Evolutionary conservation across 345 rosid species (phyloP), one percentile per base, ranked within the genome.

Genomic region (Citrus unshiu): DNA sequence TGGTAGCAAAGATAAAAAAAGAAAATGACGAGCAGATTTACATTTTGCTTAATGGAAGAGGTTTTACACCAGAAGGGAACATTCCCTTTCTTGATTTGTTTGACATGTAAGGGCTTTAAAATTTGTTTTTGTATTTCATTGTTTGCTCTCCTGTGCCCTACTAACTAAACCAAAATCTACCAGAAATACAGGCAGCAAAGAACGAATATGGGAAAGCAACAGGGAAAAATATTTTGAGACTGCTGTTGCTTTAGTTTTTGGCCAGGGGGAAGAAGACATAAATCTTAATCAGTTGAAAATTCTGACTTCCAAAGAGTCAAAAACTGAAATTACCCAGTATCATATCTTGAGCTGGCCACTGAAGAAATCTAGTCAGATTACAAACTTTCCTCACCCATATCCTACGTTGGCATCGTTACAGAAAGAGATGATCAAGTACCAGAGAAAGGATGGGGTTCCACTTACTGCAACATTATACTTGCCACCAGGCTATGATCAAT

Each of bases 21-120:
- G 94, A 85, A 84, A 81, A 86, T 40, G 93, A 88, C 51, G 97
- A 87, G 73, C 88, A 89, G 62, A 85, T 87, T 67, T 89, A 86
- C 83, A 39, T 93, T 76, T 84, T 96, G 85, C 88, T 96, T 82
- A 94, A 96, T 76, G 99, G 99, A 80, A 89, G 83, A 81, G 99
- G 99, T 72, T 98, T 98, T 82, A 94, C 99, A 74, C 93, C 98
- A 65, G 92, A 91, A 86, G 99, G 99, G 85, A 92, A 94, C 87
- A 89, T 94, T 78, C 99, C 99, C 32, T 96, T 96, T 88, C 92
- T 96, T 66, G 99, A 96, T 88, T 88, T 94, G 86, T 94, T 96
- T 88, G 97, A 94, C 78, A 86, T 96, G 99, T 95, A 87, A 92
- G 99, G 80, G 57, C 73, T 61, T 63, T 30, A 69, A 39, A 68